Conservation (phyloP, 345 rosid genomes). For the Brassica rapa region DNA sequence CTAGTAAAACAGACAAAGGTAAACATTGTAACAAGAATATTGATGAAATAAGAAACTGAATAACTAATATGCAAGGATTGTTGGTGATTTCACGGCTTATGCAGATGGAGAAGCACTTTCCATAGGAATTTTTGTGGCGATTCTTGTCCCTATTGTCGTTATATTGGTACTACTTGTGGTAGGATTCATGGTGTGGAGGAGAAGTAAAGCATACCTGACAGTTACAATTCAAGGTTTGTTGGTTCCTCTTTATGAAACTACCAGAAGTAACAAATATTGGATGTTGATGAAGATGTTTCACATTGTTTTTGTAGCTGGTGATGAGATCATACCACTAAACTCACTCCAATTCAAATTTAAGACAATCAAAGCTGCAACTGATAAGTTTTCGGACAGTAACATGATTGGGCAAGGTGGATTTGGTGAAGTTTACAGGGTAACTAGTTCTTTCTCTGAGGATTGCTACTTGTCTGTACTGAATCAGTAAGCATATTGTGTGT, state of each 20-base stretch:
- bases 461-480: constrained; percentile 1
- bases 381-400: constrained; percentile 45
- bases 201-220: not conserved
- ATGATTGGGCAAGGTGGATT: constrained; percentile 75
- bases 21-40: not conserved
- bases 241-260: not conserved
- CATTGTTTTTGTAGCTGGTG: constrained; percentile 27
- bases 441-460: not conserved
- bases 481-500: not conserved
- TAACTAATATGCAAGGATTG: not conserved
- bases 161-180: constrained; percentile 3
- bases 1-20: constrained; percentile 12
- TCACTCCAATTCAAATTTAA: constrained; percentile 44
- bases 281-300: constrained; percentile 1
- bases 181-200: not conserved
- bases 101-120: not conserved
- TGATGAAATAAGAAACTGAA: not conserved
- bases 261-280: not conserved
- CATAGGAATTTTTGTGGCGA: not conserved
- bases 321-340: constrained; percentile 33
- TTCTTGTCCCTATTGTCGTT: constrained; percentile 2
- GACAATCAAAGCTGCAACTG: constrained; percentile 46
- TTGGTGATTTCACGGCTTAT: not conserved
- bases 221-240: constrained; percentile 18
- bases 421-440: constrained; percentile 61